phyloP scores from a whole-genome alignment of 164 flowering plant species.

The Echeveria elegans region DNA sequence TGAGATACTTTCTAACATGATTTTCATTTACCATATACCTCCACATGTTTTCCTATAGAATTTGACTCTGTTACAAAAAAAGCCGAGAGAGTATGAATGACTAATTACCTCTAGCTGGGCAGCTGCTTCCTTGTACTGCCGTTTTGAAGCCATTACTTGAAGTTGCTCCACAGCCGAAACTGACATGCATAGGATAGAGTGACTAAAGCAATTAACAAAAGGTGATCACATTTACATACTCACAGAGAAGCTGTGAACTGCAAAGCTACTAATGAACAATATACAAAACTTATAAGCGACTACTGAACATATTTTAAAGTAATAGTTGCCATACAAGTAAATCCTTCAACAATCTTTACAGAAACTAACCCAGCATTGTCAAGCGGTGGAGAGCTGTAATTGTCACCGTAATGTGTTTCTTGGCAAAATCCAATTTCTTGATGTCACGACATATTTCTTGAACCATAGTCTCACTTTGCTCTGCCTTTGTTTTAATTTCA shows the following conservation, averaged over 20 bases:
- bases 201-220: neutral
- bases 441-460: constrained; percentile 99
- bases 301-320: no score
- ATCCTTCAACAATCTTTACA: neutral
- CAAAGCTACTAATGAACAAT: no score
- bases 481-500: constrained; percentile 94
- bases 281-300: no score
- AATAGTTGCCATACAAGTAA: neutral
- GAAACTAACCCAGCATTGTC: constrained; percentile 79
- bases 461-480: constrained; percentile 99
- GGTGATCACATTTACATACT: neutral
- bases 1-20: neutral
- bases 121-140: constrained; percentile 96
- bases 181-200: constrained; percentile 24
- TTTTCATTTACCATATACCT: neutral
- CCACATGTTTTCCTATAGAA: neutral
- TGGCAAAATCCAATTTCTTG: constrained; percentile 95
- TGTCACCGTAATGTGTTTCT: constrained; percentile 94
- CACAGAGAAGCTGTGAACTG: no score
- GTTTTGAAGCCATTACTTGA: constrained; percentile 91
- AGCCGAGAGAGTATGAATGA: no score
- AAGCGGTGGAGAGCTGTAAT: constrained; percentile 99
- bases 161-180: constrained; percentile 99
- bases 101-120: constrained; percentile 86
- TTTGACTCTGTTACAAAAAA: no score